A percentile compares a stretch with the other conserved stretches of the same genome.
phyloP scores from a whole-genome alignment of 768 basidiomycete species.

The Trichaptum fuscoviolaceum region DNA sequence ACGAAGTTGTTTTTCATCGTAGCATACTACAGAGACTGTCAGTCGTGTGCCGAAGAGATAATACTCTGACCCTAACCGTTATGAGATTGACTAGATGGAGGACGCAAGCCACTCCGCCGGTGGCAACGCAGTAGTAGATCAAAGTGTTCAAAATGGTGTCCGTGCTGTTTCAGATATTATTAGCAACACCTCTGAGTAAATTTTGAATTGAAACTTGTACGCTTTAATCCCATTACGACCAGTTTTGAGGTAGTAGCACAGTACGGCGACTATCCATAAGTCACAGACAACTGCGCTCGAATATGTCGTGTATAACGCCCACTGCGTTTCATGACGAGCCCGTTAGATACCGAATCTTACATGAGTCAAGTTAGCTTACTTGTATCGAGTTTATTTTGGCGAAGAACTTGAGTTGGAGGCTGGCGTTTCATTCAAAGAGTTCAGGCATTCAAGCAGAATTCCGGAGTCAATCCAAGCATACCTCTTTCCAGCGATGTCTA shows the following conservation, averaged over 20 bases:
- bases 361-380: no score
- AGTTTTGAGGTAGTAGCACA: not conserved
- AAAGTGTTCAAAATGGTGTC: not conserved
- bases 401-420: no score
- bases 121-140: not conserved
- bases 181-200: not conserved
- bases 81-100: no score
- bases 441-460: no score
- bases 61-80: no score
- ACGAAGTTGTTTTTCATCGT: conserved; percentile 2
- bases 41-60: not conserved
- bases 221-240: not conserved
- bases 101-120: conserved; percentile 1
- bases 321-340: not conserved
- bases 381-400: no score
- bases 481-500: no score
- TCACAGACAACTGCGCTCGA: not conserved
- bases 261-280: not conserved
- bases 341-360: no score
- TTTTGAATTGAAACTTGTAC: not conserved
- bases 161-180: no score
- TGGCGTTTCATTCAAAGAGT: no score
- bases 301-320: not conserved
- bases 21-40: not conserved
- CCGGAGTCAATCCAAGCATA: no score